A percentile compares a stretch with the other conserved stretches of the same genome.
These are phyloP conservation scores for Calocera viscosa DNA, from an alignment of 768 basidiomycete genomes.

Conservation along the genomic window DNA sequence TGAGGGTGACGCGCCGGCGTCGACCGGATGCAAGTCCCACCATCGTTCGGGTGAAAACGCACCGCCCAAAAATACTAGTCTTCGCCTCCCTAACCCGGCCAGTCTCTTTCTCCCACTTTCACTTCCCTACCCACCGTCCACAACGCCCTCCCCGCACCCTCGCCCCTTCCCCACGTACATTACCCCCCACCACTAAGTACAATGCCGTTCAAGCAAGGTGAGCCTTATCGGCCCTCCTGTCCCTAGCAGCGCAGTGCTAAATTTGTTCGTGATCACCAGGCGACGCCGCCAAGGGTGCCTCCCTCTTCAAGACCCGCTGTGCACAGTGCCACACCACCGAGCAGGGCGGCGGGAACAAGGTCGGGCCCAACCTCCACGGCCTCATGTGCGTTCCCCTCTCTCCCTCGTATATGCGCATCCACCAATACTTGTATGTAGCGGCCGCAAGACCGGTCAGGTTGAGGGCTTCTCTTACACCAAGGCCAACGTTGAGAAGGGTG, in stretches of 20 bases:
- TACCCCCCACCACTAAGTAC: background rate
- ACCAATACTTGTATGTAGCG: conserved; percentile 13
- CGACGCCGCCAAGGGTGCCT: conserved; percentile 81
- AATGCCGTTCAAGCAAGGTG: background rate
- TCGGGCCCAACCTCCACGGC: conserved; percentile 91
- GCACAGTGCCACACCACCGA: conserved; percentile 87
- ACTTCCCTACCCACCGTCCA: background rate
- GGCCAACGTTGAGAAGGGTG: conserved; percentile 90
- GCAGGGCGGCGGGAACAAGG: conserved; percentile 66
- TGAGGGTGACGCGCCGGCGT: background rate
- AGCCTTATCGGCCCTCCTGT: background rate
- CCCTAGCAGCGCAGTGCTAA: background rate
- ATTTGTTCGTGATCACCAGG: conserved; percentile 32
- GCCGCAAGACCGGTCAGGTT: conserved; percentile 56
- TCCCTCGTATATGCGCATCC: background rate
- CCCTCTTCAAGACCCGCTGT: conserved; percentile 92
- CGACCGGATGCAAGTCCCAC: background rate
- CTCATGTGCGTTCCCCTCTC: background rate
- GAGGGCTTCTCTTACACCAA: conserved; percentile 84
- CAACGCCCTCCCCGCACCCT: too few species aligned
- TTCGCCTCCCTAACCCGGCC: too few species aligned
- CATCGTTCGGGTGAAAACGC: background rate
- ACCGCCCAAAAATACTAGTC: background rate
- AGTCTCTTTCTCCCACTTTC: background rate
- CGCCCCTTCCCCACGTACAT: background rate